Evolutionary conservation across 768 basidiomycete genomes (phyloP), one percentile per base, ranked within the genome.

Genomic region (Chalciporus pseudorubinellus): DNA sequence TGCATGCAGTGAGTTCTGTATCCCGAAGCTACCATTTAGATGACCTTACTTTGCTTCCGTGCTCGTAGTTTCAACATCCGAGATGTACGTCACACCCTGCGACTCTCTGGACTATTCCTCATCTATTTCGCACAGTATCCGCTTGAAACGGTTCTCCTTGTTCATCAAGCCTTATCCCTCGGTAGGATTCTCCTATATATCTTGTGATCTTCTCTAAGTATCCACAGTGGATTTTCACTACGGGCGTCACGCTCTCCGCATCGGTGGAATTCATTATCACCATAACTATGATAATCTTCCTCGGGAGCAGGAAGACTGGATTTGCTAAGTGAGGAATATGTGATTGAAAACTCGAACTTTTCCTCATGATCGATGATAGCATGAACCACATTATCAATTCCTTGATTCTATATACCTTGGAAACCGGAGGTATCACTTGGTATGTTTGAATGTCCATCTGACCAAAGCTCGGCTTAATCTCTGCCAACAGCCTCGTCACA

Each of bases 351-450:
- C 2, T 31, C 3, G 4, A 2, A 43, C 22, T 39, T 11, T 9
- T 36, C 18, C 40, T 53, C 26, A 57, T 20, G 8, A 13, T 47
- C 0, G 1, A 13, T 28, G 12, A 13, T 45, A 80, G 79, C 52
- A 66, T 82, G 65, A 77, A 77, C 46, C 71, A 74, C 28, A 58
- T 81, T 31, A 69, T 82, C 40, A 80, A 81, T 51, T 63, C 68
- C 0, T 58, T 81, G 55, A 77, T 81, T 45, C 53, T 78, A 2
- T 81, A 82, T 50, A 75, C 79, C 0, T 69, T 82, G 28, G 81
- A 82, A 57, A 79, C 75, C 14, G 81, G 80, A 36, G 62, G 73
- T 3, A 39, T 81, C 18, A 81, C 81, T 21, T 74, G 72, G 75
- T 73, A 50, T 4, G 56, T 49, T 20, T 1, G 1, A 29, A 33